phyloP scores from a whole-genome alignment of 2,329 filamentous ascomycete genomes.

The Lasiodiplodia theobromae region DNA sequence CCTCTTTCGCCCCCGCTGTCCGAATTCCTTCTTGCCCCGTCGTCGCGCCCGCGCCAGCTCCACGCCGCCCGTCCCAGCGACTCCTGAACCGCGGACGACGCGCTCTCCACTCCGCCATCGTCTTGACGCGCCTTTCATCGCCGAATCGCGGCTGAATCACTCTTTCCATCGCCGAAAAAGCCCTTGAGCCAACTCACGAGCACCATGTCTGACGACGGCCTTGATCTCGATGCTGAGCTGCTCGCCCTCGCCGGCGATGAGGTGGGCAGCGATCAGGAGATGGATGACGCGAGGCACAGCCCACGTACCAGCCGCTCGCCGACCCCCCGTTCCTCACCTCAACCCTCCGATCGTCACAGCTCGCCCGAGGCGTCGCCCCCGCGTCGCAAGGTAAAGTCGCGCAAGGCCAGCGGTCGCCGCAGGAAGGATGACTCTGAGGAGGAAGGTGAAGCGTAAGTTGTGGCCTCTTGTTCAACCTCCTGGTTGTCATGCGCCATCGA shows the following conservation, averaged over 20 bases:
- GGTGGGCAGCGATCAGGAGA: conserved; percentile 55
- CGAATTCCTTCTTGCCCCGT: neutral
- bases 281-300: conserved; percentile 55
- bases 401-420: conserved; percentile 56
- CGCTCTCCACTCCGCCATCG: neutral
- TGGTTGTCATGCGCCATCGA: neutral
- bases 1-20: neutral
- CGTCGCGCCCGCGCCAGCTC: conserved; percentile 20
- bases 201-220: conserved; percentile 71
- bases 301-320: conserved; percentile 64
- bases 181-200: neutral
- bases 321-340: conserved; percentile 51
- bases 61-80: conserved; percentile 17
- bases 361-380: conserved; percentile 51
- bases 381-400: conserved; percentile 56
- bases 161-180: neutral
- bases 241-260: conserved; percentile 85
- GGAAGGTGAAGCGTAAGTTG: conserved; percentile 83
- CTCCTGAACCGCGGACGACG: conserved; percentile 21
- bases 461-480: neutral
- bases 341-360: conserved; percentile 43
- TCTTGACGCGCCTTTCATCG: conserved; percentile 10
- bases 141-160: neutral
- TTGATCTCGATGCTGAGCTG: conserved; percentile 82
- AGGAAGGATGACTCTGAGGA: conserved; percentile 56